Base-by-base conservation (phyloP, 2,329 filamentous ascomycete genomes). In the Aotearoamyces nothofagi region DNA sequence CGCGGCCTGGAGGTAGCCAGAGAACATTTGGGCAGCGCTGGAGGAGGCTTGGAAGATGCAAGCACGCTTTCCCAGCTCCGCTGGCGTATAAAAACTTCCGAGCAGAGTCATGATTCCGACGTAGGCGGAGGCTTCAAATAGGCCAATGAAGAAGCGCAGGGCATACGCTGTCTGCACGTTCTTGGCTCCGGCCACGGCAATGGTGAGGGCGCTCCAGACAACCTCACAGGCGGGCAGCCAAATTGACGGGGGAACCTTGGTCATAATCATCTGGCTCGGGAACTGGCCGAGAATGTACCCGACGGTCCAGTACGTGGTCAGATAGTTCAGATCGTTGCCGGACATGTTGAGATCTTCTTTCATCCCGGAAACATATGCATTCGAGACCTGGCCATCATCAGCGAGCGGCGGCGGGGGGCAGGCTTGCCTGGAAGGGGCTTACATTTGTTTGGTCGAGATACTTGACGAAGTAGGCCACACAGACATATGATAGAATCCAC, bases 401-500 rank as follows among this genome's bases (percentile, higher is more conserved):
- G n/a, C n/a, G n/a, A n/a, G n/a, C n/a, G n/a, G n/a, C n/a, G n/a
- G n/a, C n/a, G n/a, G n/a, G n/a, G n/a, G n/a, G n/a, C n/a, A n/a
- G n/a, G n/a, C n/a, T n/a, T n/a, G n/a, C n/a, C n/a, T n/a, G n/a
- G n/a, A n/a, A n/a, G n/a, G n/a, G n/a, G n/a, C 25, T 27, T 15
- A 27, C n/a, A n/a, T 17, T 20, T 15, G 19, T 29, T n/a, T 32
- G 16, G 12, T 17, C 19, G 7, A 29, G 15, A 15, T 32, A 29
- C 15, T 32, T 32, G 5, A 29, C 16, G 13, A 30, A 32, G 19
- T 32, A 32, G 3, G 15, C 26, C 9, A 32, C 5, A 13, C 12
- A 32, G 5, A 10, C 13, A 19, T 29, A 32, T 3, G 25, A 63
- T 0, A 71, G 56, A 17, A 71, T 62, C 2, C 69, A 46, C 0